Percentiles rank a stretch among this genome's conserved stretches.
Conservation (phyloP, 352 stramenopile species). For the Phytopythium montanum region DNA sequence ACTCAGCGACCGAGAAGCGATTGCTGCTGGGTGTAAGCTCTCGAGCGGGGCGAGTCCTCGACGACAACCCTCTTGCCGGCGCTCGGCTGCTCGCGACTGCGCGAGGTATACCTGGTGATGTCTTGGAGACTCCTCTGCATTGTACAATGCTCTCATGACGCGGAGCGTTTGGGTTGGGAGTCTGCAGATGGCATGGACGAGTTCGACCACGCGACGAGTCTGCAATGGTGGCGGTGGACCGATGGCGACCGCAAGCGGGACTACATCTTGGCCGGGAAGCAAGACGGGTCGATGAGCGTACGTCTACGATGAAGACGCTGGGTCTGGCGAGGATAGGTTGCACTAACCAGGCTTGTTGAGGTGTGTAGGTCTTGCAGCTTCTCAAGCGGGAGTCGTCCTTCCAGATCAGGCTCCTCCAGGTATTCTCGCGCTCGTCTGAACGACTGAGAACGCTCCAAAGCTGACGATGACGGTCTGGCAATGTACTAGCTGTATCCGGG, state of each 20-base stretch:
- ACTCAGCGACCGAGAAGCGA: conserved; percentile 15
- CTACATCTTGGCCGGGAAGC: conserved; percentile 29
- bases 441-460: background rate
- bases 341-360: background rate
- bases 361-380: conserved; percentile 19
- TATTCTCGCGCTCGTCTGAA: background rate
- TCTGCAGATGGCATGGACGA: background rate
- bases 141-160: background rate
- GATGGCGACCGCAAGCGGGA: conserved; percentile 13
- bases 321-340: background rate
- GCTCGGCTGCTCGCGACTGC: conserved; percentile 27
- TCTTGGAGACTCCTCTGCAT: background rate
- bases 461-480: background rate
- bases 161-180: background rate
- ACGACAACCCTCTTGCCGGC: conserved; percentile 30
- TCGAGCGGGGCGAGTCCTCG: conserved; percentile 24
- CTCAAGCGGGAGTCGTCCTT: background rate
- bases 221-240: conserved; percentile 25
- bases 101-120: conserved; percentile 3
- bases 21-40: conserved; percentile 20
- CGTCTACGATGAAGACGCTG: background rate
- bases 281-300: conserved; percentile 37
- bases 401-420: conserved; percentile 1
- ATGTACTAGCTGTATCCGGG: conserved; percentile 35
- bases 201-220: background rate